Base-by-base conservation (phyloP, 768 basidiomycete species). In the Mycena pura region DNA sequence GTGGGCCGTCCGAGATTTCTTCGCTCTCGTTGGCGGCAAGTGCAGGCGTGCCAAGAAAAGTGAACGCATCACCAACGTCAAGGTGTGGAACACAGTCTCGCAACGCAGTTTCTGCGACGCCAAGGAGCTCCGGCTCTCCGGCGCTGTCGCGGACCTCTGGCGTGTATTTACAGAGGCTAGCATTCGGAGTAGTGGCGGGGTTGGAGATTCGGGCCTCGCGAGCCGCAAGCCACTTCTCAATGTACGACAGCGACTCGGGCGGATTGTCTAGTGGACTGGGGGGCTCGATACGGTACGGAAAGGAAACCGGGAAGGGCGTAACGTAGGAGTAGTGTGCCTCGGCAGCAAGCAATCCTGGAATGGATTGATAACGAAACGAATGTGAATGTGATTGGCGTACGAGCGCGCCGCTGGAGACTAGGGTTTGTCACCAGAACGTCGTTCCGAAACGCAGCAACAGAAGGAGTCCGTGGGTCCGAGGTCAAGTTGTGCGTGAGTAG, bases 21-120 rank as follows among this genome's bases (percentile, higher is more conserved):
- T 55, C 57, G 31, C 29, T 28, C 11, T 41, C 57, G 14, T 24
- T 21, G 25, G 48, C 70, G 4, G 80, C 70, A 43, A 93, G 76
- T 15, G 84, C 70, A 0, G 90, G 89, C 0, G 76, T 73, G 14
- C 92, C 92, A 3, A 95, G 78, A 7, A 87, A 57, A 0, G 79
- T 76, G 64, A 93, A 87, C 0, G 92, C 87, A 70, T 97, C 93
- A 4, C 95, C 95, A 11, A 94, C 89, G 57, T 96, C 90, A 19
- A 99, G 80, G 64, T 88, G 85, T 0, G 96, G 96, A 9, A 97
- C 72, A 66, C 88, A 92, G 65, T 96, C 94, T 28, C 81, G 74
- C 41, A 94, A 70, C 13, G 87, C 86, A 2, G 83, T 81, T 46
- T 84, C 82, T 0, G 94, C 87, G 17, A 99, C 65, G 5, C 87